Evolutionary conservation across 169 alveolate species (phyloP), one percentile per base, ranked within the genome.

Genomic region (Eimeria sp.): DNA sequence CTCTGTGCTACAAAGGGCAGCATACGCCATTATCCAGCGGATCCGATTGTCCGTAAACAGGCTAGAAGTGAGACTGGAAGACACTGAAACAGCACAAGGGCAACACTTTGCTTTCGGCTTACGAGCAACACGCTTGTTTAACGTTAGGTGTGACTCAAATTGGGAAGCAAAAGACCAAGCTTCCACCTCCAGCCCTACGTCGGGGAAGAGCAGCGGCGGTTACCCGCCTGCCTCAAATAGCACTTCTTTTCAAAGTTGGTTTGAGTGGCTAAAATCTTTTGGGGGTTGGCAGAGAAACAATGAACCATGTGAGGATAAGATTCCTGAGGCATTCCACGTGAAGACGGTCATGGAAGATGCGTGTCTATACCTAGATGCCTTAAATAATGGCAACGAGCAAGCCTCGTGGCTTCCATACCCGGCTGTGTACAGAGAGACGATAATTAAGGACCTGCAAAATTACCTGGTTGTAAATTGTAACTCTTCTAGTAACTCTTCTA

Each of bases 331-430:
- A 40, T 87, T 87, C 93, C 82, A 87, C 93, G 13, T 87, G 82
- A 87, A 87, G 16, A 87, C 93, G 33, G 82, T 87, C 49, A 40
- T 87, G 43, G 93, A 87, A 43, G 82, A 20, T 8, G 66, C 93
- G 0, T 87, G 76, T 43, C 8, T 64, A 23, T 87, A 87, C 52
- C 49, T 87, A 33, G 93, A 87, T 46, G 82, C 93, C 16, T n/a
- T 87, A 68, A 87, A 87, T 54, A 52, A 66, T 58, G 66, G 82
- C 30, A 62, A 87, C 68, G 76, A 64, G 30, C 77, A 83, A n/a
- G 82, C 52, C 14, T 64, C 93, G 66, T 87, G 93, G 93, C 43
- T 87, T n/a, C 93, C 93, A 27, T 87, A 64, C 83, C 83, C 93
- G 23, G 93, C 93, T 11, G n/a, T 58, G 46, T 87, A 62, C 72